Conservation (phyloP, 371 early-diverging fungal species). For the Circinella umbellata region DNA sequence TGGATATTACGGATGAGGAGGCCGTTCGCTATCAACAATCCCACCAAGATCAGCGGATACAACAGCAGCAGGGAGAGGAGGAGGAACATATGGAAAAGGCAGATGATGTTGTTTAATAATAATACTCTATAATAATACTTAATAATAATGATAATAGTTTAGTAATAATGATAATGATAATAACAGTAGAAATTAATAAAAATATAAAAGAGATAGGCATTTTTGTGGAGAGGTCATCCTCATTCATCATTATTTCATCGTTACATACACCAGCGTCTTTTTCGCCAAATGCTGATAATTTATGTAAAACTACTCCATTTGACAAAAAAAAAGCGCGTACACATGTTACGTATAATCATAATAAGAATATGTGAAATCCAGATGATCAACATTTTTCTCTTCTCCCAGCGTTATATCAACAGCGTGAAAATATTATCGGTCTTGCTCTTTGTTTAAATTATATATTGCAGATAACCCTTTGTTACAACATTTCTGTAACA, state of each 20-base stretch:
- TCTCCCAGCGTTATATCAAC: too few species aligned
- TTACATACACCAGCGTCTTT: neutral
- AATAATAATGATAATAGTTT: neutral
- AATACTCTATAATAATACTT: neutral
- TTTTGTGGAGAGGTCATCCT: neutral
- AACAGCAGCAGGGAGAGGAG: neutral
- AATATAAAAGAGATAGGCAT: conserved; percentile 2
- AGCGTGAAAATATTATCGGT: too few species aligned
- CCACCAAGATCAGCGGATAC: conserved; percentile 12
- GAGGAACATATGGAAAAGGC: neutral
- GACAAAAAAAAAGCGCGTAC: neutral
- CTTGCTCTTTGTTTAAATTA: too few species aligned
- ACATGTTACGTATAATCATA: neutral
- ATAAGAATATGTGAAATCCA: too few species aligned
- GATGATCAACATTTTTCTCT: too few species aligned
- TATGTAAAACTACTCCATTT: neutral
- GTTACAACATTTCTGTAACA: conserved; percentile 9
- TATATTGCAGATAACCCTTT: neutral
- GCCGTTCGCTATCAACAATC: conserved; percentile 26
- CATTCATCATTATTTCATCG: neutral
- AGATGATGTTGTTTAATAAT: conserved; percentile 7
- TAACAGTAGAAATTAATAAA: neutral
- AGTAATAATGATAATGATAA: neutral
- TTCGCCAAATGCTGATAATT: neutral
- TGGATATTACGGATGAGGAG: conserved; percentile 47